Conservation (phyloP, 257 asterid species). For the Leonotis leonurus region DNA sequence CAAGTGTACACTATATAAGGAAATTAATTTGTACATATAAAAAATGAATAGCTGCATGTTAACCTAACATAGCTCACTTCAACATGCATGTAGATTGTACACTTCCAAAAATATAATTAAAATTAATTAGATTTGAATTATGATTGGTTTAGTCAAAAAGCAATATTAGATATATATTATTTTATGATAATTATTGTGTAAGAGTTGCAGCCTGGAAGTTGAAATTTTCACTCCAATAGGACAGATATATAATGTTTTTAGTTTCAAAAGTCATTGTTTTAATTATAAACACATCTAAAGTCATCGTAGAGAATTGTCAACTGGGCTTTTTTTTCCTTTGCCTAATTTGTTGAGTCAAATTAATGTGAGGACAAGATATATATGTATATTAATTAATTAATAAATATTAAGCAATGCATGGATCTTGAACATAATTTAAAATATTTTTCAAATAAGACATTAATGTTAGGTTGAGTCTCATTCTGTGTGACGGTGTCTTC, state of each 20-base stretch:
- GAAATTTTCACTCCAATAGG: constrained; percentile 17
- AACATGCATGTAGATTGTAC: background rate
- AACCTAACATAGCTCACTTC: constrained; percentile 9
- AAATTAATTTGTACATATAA: too few relatives aligned
- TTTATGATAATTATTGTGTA: background rate
- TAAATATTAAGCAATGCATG: background rate
- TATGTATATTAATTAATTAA: too few relatives aligned
- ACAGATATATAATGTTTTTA: constrained; percentile 13
- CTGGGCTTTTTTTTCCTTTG: constrained; percentile 19
- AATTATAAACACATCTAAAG: constrained; percentile 1
- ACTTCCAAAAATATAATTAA: background rate
- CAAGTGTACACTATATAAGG: constrained; percentile 4
- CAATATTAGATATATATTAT: background rate
- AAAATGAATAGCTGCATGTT: constrained; percentile 10
- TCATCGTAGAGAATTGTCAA: constrained; percentile 22
- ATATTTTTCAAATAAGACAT: background rate
- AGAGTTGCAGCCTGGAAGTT: constrained; percentile 13
- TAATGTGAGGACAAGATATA: constrained; percentile 7
- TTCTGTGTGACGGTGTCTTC: background rate
- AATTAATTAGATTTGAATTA: constrained; percentile 6
- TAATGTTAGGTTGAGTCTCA: background rate
- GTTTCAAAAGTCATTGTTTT: background rate
- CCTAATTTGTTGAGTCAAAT: constrained; percentile 23
- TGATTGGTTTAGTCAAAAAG: constrained; percentile 17
- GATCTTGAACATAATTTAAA: background rate